Conservation (phyloP, 495 filamentous ascomycete genomes). For the Astrothelium subdiscretum region DNA sequence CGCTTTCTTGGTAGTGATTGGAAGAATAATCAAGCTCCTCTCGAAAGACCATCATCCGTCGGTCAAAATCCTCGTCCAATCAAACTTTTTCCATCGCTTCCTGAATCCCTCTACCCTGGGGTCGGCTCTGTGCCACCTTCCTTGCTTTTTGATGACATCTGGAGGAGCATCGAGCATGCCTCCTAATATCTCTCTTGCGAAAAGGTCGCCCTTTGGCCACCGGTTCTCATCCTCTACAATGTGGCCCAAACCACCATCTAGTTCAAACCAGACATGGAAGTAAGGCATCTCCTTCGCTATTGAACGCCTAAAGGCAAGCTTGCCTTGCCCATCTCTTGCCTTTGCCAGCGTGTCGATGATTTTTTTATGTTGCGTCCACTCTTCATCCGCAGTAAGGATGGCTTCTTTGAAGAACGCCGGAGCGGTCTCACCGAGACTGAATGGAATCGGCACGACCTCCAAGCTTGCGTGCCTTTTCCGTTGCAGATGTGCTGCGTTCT, state of each 20-base stretch:
- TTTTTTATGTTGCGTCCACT: constrained; percentile 93
- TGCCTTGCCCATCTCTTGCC: constrained; percentile 55
- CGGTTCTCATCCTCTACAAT: constrained; percentile 76
- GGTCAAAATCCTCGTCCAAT: constrained; percentile 81
- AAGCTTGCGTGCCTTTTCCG: constrained; percentile 75
- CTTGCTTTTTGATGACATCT: constrained; percentile 81
- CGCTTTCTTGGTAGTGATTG: too few relatives aligned
- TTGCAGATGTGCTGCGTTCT: constrained; percentile 78
- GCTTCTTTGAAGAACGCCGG: constrained; percentile 95
- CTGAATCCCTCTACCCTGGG: constrained; percentile 65
- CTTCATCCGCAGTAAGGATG: constrained; percentile 73
- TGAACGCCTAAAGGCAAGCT: constrained; percentile 67
- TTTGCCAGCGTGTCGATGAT: constrained; percentile 69
- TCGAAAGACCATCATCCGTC: constrained; percentile 26
- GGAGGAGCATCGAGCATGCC: constrained; percentile 83
- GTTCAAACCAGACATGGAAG: constrained; percentile 91
- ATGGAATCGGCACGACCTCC: constrained; percentile 76
- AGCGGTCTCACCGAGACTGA: constrained; percentile 74
- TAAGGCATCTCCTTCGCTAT: constrained; percentile 97
- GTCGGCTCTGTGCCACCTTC: constrained; percentile 72
- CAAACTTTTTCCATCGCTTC: constrained; percentile 82
- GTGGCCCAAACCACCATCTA: constrained; percentile 88
- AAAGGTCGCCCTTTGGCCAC: constrained; percentile 90
- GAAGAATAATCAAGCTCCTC: too few relatives aligned
- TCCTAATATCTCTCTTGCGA: constrained; percentile 82